phyloP scores from a whole-genome alignment of 2,329 filamentous ascomycete species.

The Chaetomium olivaceum region DNA sequence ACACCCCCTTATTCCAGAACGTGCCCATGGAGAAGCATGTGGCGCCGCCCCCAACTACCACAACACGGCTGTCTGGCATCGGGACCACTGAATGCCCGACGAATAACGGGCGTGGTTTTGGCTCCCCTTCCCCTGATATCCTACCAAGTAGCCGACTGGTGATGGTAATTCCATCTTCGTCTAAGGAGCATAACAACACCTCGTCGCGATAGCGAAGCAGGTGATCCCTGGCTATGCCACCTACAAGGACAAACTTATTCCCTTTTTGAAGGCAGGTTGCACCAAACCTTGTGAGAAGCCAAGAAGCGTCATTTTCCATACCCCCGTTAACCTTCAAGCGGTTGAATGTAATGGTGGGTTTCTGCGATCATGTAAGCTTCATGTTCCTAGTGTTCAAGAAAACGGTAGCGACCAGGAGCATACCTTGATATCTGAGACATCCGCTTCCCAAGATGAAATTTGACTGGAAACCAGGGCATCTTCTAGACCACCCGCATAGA shows the following conservation, averaged over 20 bases:
- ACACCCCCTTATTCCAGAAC: conserved; percentile 71
- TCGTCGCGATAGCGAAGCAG: conserved; percentile 53
- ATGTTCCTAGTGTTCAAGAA: conserved; percentile 9
- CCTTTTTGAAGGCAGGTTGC: conserved; percentile 40
- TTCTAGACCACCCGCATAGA: conserved; percentile 71
- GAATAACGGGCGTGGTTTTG: conserved; percentile 60
- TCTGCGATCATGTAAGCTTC: conserved; percentile 21
- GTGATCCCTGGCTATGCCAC: conserved; percentile 46
- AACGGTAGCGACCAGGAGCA: conserved; percentile 20
- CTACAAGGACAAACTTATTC: conserved; percentile 41
- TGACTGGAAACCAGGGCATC: conserved; percentile 64
- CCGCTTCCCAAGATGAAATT: conserved; percentile 65
- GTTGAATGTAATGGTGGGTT: conserved; percentile 36
- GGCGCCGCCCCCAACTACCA: conserved; percentile 76
- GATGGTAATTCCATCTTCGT: conserved; percentile 33
- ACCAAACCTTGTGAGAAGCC: conserved; percentile 45
- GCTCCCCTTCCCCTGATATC: neutral
- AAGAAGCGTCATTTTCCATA: conserved; percentile 9
- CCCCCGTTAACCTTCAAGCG: neutral
- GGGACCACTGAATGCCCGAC: conserved; percentile 64
- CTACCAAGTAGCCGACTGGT: conserved; percentile 29
- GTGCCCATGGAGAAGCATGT: conserved; percentile 91
- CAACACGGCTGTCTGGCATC: conserved; percentile 50
- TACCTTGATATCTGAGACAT: conserved; percentile 43
- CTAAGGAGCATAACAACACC: conserved; percentile 47